Percentiles rank a stretch among this genome's conserved stretches.
These are phyloP conservation scores for Fraxinus anomala DNA, from an alignment of 257 asterid genomes.

Conservation along the genomic window DNA sequence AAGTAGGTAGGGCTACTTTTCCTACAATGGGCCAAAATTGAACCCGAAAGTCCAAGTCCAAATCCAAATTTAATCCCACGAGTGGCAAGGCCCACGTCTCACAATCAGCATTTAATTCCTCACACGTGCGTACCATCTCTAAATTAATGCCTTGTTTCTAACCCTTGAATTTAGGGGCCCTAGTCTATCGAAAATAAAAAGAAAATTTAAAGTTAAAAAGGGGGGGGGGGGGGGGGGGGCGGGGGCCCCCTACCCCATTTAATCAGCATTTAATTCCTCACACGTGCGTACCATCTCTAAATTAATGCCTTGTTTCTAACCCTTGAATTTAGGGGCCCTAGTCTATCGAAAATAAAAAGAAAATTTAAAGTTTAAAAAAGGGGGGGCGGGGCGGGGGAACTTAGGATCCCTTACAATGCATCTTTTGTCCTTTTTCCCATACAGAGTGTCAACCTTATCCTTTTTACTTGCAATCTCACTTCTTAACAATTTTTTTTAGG, in stretches of 20 bases:
- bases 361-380: not conserved
- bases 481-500: not conserved
- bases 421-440: too few relatives aligned
- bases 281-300: constrained; percentile 44
- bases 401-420: too few relatives aligned
- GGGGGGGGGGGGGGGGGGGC: too few relatives aligned
- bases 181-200: not conserved
- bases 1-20: constrained; percentile 24
- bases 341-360: not conserved
- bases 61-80: constrained; percentile 42
- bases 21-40: constrained; percentile 33
- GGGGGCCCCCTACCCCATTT: too few relatives aligned
- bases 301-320: constrained; percentile 20
- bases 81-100: constrained; percentile 54
- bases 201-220: not conserved
- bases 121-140: constrained; percentile 47
- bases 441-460: constrained; percentile 3
- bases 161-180: constrained; percentile 38
- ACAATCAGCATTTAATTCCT: constrained; percentile 32
- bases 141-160: constrained; percentile 22
- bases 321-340: constrained; percentile 38
- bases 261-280: constrained; percentile 36
- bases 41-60: constrained; percentile 37
- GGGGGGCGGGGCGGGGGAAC: too few relatives aligned
- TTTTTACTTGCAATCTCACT: not conserved